Evolutionary conservation across 805 yeast genomes (phyloP), one percentile per base, ranked within the genome.

Genomic region (Yarrowia yakushimensis): DNA sequence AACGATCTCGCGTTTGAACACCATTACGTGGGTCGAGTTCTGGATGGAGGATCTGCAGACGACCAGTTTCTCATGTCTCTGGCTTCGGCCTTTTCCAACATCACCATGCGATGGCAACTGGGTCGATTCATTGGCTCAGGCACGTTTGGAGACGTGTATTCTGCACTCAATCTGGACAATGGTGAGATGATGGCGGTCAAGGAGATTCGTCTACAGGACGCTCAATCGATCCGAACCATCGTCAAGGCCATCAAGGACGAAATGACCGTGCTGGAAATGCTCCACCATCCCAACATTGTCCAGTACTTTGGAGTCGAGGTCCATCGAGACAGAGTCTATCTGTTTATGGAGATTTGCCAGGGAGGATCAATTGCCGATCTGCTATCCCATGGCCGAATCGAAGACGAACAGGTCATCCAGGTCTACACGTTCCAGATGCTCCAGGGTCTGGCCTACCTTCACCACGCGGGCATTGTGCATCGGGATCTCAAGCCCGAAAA

Each of bases 181-280:
- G 98, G 98, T 72, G 96, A 92, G 60, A 87, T 92, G 2, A 85
- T 94, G 88, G 99, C 99, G 0, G 99, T 94, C 33, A 94, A 94
- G 73, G 98, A 94, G 74, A 91, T 94, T 64, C 81, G 90, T 63
- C 85, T 94, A 72, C 97, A 90, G 68, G 96, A 92, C 69, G 82
- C 88, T 22, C 94, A 90, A 69, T 83, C 94, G 1, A 87, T 92
- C 70, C 84, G 88, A 68, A 86, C 86, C 61, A 84, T 92, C 65
- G 90, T 91, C 61, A 94, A 96, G 37, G 84, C 90, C 2, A 90
- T 94, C 67, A 90, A 90, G 72, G 97, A 92, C 68, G 99, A 94
- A 72, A 93, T 94, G 97, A 87, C 96, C 0, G 97, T 93, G 1
- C 76, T 94, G 68, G 98, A 94, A 75, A 89, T 91, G 87, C 78